These are phyloP conservation scores for Debaryomyces singareniensis DNA, from an alignment of 1,139 yeast genomes.

Conservation along the genomic window DNA sequence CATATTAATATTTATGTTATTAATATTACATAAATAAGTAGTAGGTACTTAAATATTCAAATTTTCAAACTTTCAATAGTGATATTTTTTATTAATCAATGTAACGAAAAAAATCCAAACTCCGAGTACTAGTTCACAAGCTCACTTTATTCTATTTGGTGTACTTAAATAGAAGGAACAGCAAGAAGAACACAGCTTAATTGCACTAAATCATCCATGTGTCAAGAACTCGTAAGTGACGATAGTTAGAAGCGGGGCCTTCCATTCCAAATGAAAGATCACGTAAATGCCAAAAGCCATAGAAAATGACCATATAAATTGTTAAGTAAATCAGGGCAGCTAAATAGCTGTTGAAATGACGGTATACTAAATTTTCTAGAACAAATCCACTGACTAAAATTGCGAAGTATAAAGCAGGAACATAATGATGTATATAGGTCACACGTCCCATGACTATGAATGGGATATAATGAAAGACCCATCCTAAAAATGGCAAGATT, in stretches of 20 bases:
- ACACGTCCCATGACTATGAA: constrained; percentile 30
- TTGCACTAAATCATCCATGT: constrained; percentile 24
- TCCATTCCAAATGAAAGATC: constrained; percentile 31
- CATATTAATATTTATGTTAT: too few relatives aligned
- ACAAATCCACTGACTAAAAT: constrained; percentile 28
- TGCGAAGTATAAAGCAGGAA: constrained; percentile 30
- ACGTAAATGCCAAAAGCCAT: constrained; percentile 22
- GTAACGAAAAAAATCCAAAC: too few relatives aligned
- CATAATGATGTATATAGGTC: constrained; percentile 30
- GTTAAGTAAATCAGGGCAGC: constrained; percentile 11
- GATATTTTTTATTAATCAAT: too few relatives aligned
- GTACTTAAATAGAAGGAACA: too few relatives aligned
- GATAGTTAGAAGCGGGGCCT: constrained; percentile 17
- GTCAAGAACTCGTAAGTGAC: constrained; percentile 18
- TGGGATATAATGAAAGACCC: constrained; percentile 27
- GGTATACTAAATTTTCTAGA: constrained; percentile 21
- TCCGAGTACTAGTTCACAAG: too few relatives aligned
- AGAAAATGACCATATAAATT: constrained; percentile 18
- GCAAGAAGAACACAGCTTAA: too few relatives aligned
- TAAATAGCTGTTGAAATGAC: constrained; percentile 8
- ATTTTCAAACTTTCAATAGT: too few relatives aligned
- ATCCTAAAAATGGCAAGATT: constrained; percentile 24
- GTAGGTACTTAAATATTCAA: too few relatives aligned
- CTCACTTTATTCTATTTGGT: too few relatives aligned
- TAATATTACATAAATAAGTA: too few relatives aligned